Percentiles rank a stretch among this genome's conserved stretches.
phyloP scores from a whole-genome alignment of 2,329 filamentous ascomycete species.

The Diplocarpon rosae region DNA sequence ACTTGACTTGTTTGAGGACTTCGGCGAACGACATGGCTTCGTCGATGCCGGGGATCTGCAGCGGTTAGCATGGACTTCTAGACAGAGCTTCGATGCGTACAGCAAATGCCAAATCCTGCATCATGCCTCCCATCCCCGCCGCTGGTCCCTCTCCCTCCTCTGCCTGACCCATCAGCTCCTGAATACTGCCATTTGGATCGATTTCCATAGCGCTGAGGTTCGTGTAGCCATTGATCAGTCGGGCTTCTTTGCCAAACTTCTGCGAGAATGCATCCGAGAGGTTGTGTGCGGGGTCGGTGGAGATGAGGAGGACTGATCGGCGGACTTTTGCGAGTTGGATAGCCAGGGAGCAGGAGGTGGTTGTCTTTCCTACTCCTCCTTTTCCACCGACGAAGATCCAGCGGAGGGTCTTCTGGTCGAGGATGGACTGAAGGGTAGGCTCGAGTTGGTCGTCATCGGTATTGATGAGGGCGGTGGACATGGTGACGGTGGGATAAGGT shows the following conservation, averaged over 20 bases:
- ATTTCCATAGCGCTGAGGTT: constrained; percentile 99
- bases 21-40: constrained; percentile 99
- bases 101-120: constrained; percentile 95
- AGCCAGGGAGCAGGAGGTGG: constrained; percentile 95
- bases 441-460: constrained; percentile 71
- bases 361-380: constrained; percentile 97
- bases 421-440: constrained; percentile 84
- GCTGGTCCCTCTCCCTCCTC: constrained; percentile 65
- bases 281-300: constrained; percentile 96
- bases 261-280: constrained; percentile 95
- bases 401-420: constrained; percentile 88
- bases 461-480: constrained; percentile 36
- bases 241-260: constrained; percentile 98
- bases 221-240: constrained; percentile 80
- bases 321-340: constrained; percentile 94
- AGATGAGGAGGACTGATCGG: constrained; percentile 94
- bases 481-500: constrained; percentile 7
- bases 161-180: constrained; percentile 72
- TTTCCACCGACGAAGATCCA: constrained; percentile 99
- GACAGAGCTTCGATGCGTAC: constrained; percentile 39
- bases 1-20: constrained; percentile 98
- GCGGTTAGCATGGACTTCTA: neutral
- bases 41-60: constrained; percentile 93
- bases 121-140: constrained; percentile 80
- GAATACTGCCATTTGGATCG: constrained; percentile 94